A percentile compares a stretch with the other conserved stretches of the same genome.
These are phyloP conservation scores for Blumeria hordei DNA, from an alignment of 2,329 filamentous ascomycete genomes.

Conservation along the genomic window DNA sequence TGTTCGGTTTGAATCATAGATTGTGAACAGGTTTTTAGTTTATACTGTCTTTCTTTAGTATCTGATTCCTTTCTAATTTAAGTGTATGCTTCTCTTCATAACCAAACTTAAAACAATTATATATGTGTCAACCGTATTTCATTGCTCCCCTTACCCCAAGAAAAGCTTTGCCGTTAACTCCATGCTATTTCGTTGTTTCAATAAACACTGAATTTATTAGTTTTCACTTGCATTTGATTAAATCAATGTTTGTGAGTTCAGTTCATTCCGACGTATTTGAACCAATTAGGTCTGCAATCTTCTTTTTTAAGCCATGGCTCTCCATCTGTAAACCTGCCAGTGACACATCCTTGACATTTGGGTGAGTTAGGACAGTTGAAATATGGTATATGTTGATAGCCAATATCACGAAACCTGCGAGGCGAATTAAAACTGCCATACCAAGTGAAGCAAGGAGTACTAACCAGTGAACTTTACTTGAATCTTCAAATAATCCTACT, in stretches of 20 bases:
- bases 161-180: too few species aligned
- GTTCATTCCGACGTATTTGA: constrained; percentile 74
- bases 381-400: constrained; percentile 94
- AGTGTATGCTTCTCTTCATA: too few species aligned
- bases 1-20: too few species aligned
- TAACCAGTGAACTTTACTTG: constrained; percentile 77
- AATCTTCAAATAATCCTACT: constrained; percentile 75
- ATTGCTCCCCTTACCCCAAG: too few species aligned
- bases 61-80: too few species aligned
- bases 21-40: too few species aligned
- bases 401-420: constrained; percentile 88
- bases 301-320: constrained; percentile 67
- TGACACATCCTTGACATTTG: constrained; percentile 73
- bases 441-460: constrained; percentile 11
- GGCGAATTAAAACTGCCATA: not conserved
- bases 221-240: too few species aligned
- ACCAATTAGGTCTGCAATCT: constrained; percentile 90
- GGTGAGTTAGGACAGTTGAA: constrained; percentile 96
- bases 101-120: too few species aligned
- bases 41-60: too few species aligned
- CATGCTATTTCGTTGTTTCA: too few species aligned
- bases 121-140: too few species aligned
- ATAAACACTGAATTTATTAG: too few species aligned
- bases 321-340: constrained; percentile 73
- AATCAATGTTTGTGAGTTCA: constrained; percentile 16